A percentile compares a stretch with the other conserved stretches of the same genome.
Conservation (phyloP, 1,139 yeast species). For the Kurtzmaniella quercitrusa region DNA sequence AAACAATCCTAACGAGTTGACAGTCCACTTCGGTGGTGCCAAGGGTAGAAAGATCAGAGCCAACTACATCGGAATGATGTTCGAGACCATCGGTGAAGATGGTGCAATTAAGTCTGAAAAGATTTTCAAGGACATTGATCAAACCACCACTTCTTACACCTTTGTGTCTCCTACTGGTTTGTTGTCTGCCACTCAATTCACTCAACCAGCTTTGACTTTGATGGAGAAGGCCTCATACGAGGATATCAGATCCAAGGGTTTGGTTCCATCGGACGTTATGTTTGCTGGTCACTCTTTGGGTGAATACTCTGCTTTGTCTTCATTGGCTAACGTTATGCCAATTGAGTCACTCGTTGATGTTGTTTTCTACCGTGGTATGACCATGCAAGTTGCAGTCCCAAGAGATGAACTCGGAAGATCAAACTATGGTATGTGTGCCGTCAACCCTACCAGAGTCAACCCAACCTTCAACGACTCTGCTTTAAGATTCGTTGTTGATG, state of each 20-base stretch:
- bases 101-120: constrained; percentile 87
- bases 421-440: constrained; percentile 98
- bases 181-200: constrained; percentile 95
- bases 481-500: constrained; percentile 89
- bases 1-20: constrained; percentile 92
- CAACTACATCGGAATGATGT: constrained; percentile 95
- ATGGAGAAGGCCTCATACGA: constrained; percentile 99
- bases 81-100: constrained; percentile 85
- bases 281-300: constrained; percentile 99
- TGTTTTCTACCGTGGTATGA: constrained; percentile 99
- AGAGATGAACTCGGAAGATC: constrained; percentile 94
- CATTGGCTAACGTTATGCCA: constrained; percentile 98
- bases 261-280: constrained; percentile 88
- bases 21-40: constrained; percentile 96
- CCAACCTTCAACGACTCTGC: constrained; percentile 91
- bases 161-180: constrained; percentile 93
- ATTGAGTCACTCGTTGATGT: constrained; percentile 96
- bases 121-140: constrained; percentile 89
- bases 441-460: constrained; percentile 91
- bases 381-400: constrained; percentile 99
- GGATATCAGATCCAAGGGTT: constrained; percentile 93
- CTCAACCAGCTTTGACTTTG: constrained; percentile 97
- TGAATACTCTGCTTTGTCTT: constrained; percentile 96
- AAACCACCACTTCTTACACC: constrained; percentile 76
- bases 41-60: constrained; percentile 94